Base-by-base conservation (phyloP, 2,329 filamentous ascomycete species). In the Colletotrichum orchidophilum region DNA sequence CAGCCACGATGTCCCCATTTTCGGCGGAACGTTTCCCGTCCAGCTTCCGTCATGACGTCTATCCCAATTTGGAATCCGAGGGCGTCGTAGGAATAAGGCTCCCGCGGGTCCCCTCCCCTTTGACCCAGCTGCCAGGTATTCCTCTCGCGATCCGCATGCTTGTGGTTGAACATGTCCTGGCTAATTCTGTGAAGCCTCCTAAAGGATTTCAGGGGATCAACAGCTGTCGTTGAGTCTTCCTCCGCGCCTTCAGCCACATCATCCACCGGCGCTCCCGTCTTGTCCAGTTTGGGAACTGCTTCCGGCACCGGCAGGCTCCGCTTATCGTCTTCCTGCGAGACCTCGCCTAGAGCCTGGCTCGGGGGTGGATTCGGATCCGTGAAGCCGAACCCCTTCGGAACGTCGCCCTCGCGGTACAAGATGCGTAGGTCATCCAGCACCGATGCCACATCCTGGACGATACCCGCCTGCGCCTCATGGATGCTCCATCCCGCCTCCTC, bases 111-210 rank as follows among this genome's bases (percentile, higher is more conserved):
- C 0, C 87, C 87, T n/a, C 87, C 87, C 3, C 78, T 81, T 74
- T 89, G 87, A 13, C 83, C 81, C 2, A 75, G 74, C 75, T 89
- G 87, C 87, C 87, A 90, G 9, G 81, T 85, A 75, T 89, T 88
- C 33, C 87, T 80, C 13, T 78, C 76, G 11, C 66, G 66, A 4
- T 77, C 77, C 62, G 80, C 79, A 63, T 84, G 79, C 73, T 86
- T 86, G 75, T 83, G 81, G 39, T 84, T 78, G 71, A 79, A 81
- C 84, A 86, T 85, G 31, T 76, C 73, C 49, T 76, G 73, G 35
- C 74, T 75, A 52, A 65, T 73, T 60, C 83, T 67, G 49, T 49
- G 31, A 1, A 73, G 49, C 18, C 12, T 39, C 13, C 53, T 59
- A 57, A 65, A 73, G 12, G 71, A 66, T 3, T 27, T 27, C 13